Conservation (phyloP, 208 protist species). For the Leishmania tropica region DNA sequence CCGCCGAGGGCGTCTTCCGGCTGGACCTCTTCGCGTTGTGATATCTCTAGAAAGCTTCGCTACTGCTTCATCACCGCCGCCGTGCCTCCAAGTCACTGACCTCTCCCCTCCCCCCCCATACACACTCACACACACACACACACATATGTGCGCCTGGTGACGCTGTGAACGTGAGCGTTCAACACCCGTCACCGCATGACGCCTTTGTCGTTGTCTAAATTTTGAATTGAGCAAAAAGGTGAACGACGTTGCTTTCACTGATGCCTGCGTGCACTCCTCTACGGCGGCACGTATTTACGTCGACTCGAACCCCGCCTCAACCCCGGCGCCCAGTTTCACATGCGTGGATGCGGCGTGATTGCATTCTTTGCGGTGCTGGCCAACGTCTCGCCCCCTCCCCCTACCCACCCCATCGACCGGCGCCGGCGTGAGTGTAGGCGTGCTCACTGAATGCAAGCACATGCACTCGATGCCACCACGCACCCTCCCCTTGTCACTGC, state of each 20-base stretch:
- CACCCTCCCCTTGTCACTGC: not conserved
- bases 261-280: not conserved
- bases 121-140: not conserved
- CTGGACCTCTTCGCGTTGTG: slow-evolving; percentile 37
- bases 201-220: not conserved
- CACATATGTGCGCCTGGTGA: not conserved
- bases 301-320: too few species aligned
- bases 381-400: not conserved
- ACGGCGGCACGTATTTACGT: not conserved
- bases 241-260: not conserved
- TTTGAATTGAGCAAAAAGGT: not conserved
- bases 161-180: not conserved
- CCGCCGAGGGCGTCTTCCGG: slow-evolving; percentile 38
- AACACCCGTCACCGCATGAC: not conserved
- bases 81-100: not conserved
- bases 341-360: not conserved
- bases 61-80: not conserved
- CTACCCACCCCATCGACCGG: not conserved
- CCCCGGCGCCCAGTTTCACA: not conserved
- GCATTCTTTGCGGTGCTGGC: not conserved
- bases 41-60: not conserved
- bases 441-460: not conserved
- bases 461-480: not conserved
- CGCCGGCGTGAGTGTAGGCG: not conserved
- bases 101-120: not conserved